Conservation (phyloP, 768 basidiomycete species). For the Pisolithus tinctorius region DNA sequence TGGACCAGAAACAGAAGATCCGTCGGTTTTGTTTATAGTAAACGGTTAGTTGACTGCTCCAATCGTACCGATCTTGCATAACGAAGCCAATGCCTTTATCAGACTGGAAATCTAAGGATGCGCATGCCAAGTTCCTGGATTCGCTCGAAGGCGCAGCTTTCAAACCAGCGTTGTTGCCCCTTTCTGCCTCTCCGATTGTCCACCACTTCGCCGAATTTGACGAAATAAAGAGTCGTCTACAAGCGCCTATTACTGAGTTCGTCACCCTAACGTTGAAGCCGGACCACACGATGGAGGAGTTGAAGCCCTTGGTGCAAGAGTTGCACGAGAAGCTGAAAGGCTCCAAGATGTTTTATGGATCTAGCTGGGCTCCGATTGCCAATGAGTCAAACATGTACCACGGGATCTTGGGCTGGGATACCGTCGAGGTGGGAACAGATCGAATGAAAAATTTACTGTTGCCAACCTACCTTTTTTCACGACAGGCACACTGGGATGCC, state of each 20-base stretch:
- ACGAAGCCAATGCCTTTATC: not conserved
- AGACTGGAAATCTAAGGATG: conserved; percentile 23
- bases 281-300: conserved; percentile 11
- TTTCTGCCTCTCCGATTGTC: conserved; percentile 14
- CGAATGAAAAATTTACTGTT: not conserved
- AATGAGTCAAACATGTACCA: conserved; percentile 15
- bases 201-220: conserved; percentile 17
- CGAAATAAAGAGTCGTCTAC: conserved; percentile 10
- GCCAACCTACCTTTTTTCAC: not conserved
- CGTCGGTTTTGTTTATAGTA: conserved; percentile 21
- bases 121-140: conserved; percentile 7
- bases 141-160: conserved; percentile 6
- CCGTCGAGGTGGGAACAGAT: conserved; percentile 20
- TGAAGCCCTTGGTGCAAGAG: conserved; percentile 16
- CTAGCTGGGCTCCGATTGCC: conserved; percentile 22
- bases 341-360: conserved; percentile 20
- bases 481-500: conserved; percentile 30
- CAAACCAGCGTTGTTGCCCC: not conserved
- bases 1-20: conserved; percentile 24
- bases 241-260: conserved; percentile 27
- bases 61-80: not conserved
- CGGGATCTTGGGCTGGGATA: conserved; percentile 34
- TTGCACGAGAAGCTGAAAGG: conserved; percentile 16
- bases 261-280: conserved; percentile 27
- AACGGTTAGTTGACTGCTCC: conserved; percentile 5